Evolutionary conservation across 768 basidiomycete genomes (phyloP), one percentile per base, ranked within the genome.

Genomic region (Gymnopilus dilepis): DNA sequence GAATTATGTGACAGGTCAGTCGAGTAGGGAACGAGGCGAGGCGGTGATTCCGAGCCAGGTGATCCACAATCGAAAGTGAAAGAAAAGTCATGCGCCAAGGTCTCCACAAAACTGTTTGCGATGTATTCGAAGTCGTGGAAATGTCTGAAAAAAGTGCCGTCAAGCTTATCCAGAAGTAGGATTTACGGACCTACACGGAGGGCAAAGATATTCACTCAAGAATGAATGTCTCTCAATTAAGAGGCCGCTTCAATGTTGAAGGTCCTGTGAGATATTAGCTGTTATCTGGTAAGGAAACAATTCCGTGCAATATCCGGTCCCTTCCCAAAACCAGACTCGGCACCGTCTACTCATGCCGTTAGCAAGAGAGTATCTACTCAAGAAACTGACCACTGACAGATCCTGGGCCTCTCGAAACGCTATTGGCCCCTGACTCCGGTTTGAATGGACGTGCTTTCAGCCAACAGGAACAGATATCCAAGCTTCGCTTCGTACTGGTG

Each of bases 21-120:
- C 13, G 47, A 58, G 57, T 11, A 50, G 31, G 33, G 30, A 48
- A 50, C 38, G 40, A 33, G 9, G n/a, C n/a, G n/a, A 50, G 47
- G 24, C 47, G 50, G 26, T 55, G 22, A 34, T 55, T 22, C 28
- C 13, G 12, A 55, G 19, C 52, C 59, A 55, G 53, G 59, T 60
- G 53, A 60, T 55, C 22, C 30, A 6, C 15, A n/a, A 28, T 50
- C 47, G 59, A 60, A 37, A 38, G 59, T 30, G 33, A 43, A 60
- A 24, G n/a, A n/a, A 42, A 43, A 40, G 43, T 60, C 59, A 55
- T 60, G 59, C 43, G 59, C 52, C 33, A 24, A 45, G 37, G 26
- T 45, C 19, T 19, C n/a, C 43, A 22, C 22, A 55, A 54, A 42
- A 31, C 24, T 60, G 42, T 3, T 54, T 41, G 51, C 42, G 52